Conservation (phyloP, 116 monocot genomes). For the Iris pallida region DNA sequence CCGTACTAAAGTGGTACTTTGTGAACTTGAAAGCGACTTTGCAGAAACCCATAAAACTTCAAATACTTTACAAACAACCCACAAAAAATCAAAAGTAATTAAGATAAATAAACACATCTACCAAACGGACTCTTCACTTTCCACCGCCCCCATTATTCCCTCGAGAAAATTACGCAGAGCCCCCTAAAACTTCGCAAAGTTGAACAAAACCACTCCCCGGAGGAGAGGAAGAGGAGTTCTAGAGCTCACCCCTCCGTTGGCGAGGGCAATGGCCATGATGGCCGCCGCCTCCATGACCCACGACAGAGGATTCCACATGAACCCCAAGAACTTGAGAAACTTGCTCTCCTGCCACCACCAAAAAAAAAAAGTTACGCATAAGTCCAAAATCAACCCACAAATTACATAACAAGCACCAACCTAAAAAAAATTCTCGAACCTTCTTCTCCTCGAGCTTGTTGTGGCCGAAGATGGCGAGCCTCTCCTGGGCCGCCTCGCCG, state of each 20-base stretch:
- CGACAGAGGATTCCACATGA: constrained; percentile 99
- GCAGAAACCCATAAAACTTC: too few species aligned
- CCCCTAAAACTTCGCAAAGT: too few species aligned
- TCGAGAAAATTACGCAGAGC: neutral
- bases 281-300: constrained; percentile 99
- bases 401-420: neutral
- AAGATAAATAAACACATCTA: too few species aligned
- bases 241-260: constrained; percentile 88
- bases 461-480: constrained; percentile 78
- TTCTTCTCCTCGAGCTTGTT: constrained; percentile 98
- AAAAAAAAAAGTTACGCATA: neutral
- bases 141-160: neutral
- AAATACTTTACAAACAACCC: too few species aligned
- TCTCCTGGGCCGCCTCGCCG: constrained; percentile 49
- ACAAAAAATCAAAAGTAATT: too few species aligned
- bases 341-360: constrained; percentile 73
- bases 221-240: neutral
- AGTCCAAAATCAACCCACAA: neutral
- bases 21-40: too few species aligned
- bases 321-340: constrained; percentile 81
- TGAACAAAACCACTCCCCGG: neutral
- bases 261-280: constrained; percentile 98
- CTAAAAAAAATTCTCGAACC: constrained; percentile 24
- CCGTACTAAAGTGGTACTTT: too few species aligned
- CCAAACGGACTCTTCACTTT: neutral